Evolutionary conservation across 2,329 filamentous ascomycete species (phyloP).

Genomic region (Calonectria multiphialidica): DNA sequence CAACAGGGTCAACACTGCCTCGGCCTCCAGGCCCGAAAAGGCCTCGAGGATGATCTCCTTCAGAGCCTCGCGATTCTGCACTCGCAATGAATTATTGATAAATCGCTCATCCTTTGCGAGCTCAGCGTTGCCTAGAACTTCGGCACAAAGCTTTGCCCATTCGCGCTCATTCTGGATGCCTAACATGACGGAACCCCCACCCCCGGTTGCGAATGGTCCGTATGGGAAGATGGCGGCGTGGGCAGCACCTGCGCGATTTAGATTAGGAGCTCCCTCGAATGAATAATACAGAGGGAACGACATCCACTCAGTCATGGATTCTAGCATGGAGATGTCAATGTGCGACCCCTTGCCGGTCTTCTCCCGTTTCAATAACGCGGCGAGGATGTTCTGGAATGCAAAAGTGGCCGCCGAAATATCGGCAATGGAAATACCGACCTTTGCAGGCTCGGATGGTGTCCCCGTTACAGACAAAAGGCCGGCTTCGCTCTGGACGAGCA

Average conservation of each 20-base stretch:
- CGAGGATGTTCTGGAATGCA: constrained; percentile 64
- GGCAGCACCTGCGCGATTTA: constrained; percentile 60
- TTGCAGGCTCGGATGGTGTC: constrained; percentile 56
- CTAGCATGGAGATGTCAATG: constrained; percentile 69
- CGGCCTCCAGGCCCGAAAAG: constrained; percentile 54
- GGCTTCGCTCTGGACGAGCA: constrained; percentile 67
- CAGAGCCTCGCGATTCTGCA: constrained; percentile 59
- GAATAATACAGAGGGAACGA: constrained; percentile 67
- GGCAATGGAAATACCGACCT: constrained; percentile 66
- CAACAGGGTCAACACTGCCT: constrained; percentile 55
- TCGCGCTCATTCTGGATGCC: constrained; percentile 70
- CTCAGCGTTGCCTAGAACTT: constrained; percentile 57
- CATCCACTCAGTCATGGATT: constrained; percentile 72
- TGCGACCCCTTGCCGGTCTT: constrained; percentile 62
- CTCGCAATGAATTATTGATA: constrained; percentile 57
- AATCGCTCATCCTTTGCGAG: constrained; percentile 61
- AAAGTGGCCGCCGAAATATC: constrained; percentile 67
- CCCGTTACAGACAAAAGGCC: constrained; percentile 65
- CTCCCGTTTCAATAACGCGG: constrained; percentile 60
- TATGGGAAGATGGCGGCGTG: constrained; percentile 70
- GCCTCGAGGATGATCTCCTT: constrained; percentile 57
- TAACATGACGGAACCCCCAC: constrained; percentile 64
- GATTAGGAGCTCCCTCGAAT: constrained; percentile 57
- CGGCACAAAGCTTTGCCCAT: constrained; percentile 61
- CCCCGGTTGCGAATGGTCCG: constrained; percentile 64